phyloP scores from a whole-genome alignment of 805 yeast species.

The Babjeviella inositovora region DNA sequence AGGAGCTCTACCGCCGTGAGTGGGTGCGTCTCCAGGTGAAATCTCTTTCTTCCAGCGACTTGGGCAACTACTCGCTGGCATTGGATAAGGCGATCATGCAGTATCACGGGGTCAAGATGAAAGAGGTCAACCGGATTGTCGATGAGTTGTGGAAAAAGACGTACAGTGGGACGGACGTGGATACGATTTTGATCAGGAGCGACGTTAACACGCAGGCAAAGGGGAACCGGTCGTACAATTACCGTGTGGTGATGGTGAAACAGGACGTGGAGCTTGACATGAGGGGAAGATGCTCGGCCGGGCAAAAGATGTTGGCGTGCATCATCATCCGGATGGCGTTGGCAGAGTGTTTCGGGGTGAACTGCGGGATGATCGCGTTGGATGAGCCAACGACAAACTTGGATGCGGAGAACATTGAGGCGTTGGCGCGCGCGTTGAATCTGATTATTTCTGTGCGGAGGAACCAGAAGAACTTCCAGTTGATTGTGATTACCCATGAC shows the following conservation, averaged over 20 bases:
- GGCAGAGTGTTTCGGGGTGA: constrained; percentile 89
- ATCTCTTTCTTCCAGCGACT: constrained; percentile 62
- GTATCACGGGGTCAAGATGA: constrained; percentile 83
- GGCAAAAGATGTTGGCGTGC: constrained; percentile 89
- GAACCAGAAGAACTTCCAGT: constrained; percentile 76
- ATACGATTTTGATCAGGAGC: constrained; percentile 71
- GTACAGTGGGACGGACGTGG: constrained; percentile 90
- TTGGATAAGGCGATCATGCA: constrained; percentile 89
- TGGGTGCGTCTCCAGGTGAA: constrained; percentile 68
- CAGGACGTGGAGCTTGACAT: constrained; percentile 86
- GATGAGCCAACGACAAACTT: constrained; percentile 97
- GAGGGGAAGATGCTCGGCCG: constrained; percentile 98
- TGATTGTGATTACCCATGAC: constrained; percentile 93
- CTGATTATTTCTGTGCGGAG: constrained; percentile 61
- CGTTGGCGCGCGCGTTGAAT: constrained; percentile 69
- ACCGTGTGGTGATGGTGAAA: constrained; percentile 89
- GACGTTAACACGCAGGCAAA: constrained; percentile 42
- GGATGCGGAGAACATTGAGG: constrained; percentile 77
- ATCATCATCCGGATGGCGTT: constrained; percentile 82
- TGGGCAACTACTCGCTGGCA: constrained; percentile 69
- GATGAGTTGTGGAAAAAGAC: constrained; percentile 92
- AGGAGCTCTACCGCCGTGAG: constrained; percentile 45
- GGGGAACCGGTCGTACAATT: constrained; percentile 62
- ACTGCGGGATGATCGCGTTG: constrained; percentile 89
- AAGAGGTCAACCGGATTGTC: constrained; percentile 72